Base-by-base conservation (phyloP, 75 land plant genomes). In the Cunninghamia lanceolata region DNA sequence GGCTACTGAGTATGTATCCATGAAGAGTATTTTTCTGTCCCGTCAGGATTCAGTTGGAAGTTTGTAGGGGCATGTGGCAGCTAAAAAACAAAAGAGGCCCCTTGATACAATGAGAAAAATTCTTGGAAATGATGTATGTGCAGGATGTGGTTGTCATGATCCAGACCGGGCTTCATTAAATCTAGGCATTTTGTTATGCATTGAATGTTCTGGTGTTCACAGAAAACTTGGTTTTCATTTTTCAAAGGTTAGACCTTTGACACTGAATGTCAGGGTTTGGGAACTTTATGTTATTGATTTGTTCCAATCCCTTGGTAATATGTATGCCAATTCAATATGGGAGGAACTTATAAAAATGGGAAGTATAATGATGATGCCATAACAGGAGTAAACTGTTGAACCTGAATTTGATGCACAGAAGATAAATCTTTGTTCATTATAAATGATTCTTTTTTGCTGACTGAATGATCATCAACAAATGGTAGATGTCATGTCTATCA, bases 111-210 rank as follows among this genome's bases (percentile, higher is more conserved):
- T 98, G 52, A 87, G 94, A 85, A 85, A 87, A 78, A 90, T 98
- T 82, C 93, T 91, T 50, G 99, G 99, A 45, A 98, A 98, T 89
- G 94, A 96, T 85, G 82, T 85, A 38, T 98, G 99, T 91, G 99
- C 97, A 75, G 99, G 96, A 74, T 97, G 99, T 88, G 86, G 93
- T 86, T 90, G 95, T 87, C 87, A 94, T 87, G 98, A 94, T 34
- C 99, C 99, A 43, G 99, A 96, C 82, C 96, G 99, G 99, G 99
- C 98, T 46, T 97, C 99, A 13, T 86, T 97, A 70, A 97, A 97
- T 87, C 93, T 97, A 84, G 99, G 98, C 17, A 88, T 97, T 84
- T 87, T 96, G 52, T 53, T 97, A 19, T 97, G 99, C 87, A 97
- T 97, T 73, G 98, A 97, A 79, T 97, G 98, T 87, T 96, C 99